Evolutionary conservation across 306 rosid genomes (phyloP).

Genomic region (Hylodesmum podocarpum): DNA sequence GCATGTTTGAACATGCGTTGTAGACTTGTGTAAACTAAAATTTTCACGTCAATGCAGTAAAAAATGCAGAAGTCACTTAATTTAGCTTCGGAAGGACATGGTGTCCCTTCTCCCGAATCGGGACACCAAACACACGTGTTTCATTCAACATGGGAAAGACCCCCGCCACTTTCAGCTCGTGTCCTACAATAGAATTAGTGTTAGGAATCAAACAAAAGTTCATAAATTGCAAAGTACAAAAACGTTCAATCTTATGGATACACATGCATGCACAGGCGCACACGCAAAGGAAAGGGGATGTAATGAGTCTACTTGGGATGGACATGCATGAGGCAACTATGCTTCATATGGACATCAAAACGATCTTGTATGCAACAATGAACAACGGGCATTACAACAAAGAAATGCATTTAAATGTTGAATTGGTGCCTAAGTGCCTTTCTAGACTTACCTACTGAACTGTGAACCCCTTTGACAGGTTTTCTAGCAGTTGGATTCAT

Average conservation of each 20-base stretch:
- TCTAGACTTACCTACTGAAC: not conserved
- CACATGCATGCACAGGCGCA: not conserved
- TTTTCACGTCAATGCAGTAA: no score
- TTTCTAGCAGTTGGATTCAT: slow-evolving; percentile 2
- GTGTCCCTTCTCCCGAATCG: no score
- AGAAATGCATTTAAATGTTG: slow-evolving; percentile 15
- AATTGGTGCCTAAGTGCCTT: not conserved
- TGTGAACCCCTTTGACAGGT: not conserved
- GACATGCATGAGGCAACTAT: not conserved
- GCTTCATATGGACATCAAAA: slow-evolving; percentile 14
- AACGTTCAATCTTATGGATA: not conserved
- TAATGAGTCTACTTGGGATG: not conserved
- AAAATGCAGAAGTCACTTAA: no score
- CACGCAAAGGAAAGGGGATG: not conserved
- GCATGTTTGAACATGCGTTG: no score
- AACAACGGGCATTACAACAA: not conserved
- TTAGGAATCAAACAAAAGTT: slow-evolving; percentile 13
- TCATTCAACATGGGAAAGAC: slow-evolving; percentile 84
- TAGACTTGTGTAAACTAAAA: no score
- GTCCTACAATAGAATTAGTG: slow-evolving; percentile 53
- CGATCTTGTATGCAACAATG: not conserved
- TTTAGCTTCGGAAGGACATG: no score
- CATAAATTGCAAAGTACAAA: not conserved
- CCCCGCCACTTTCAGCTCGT: slow-evolving; percentile 73
- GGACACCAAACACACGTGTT: no score